Evolutionary conservation across 164 flowering plant species (phyloP).

Genomic region (Tetracentron sinense): DNA sequence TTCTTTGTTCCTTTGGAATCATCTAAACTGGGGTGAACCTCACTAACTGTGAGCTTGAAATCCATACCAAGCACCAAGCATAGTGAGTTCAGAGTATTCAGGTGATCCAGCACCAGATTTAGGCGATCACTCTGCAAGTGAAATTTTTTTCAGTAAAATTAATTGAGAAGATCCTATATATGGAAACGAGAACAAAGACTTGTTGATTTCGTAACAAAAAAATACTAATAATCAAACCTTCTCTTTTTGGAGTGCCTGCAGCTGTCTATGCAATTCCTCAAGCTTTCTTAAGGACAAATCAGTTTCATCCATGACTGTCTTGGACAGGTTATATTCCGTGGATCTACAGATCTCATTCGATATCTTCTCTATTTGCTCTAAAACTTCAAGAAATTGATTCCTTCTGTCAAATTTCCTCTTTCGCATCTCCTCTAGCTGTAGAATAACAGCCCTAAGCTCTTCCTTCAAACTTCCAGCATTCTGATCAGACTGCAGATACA

Average conservation of each 20-base stretch:
- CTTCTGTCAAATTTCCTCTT: conserved; percentile 70
- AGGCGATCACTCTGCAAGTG: conserved; percentile 52
- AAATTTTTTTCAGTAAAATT: conserved; percentile 5
- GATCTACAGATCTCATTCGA: conserved; percentile 47
- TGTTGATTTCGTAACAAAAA: too few species aligned
- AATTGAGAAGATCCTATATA: neutral
- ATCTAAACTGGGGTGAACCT: conserved; percentile 54
- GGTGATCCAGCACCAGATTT: conserved; percentile 49
- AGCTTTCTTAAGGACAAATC: conserved; percentile 79
- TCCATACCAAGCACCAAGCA: conserved; percentile 77
- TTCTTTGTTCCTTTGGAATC: conserved; percentile 39
- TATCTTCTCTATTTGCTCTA: conserved; percentile 52
- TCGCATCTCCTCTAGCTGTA: conserved; percentile 81
- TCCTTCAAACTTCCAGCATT: conserved; percentile 64
- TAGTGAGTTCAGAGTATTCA: conserved; percentile 42
- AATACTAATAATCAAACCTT: too few species aligned
- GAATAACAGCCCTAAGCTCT: conserved; percentile 61
- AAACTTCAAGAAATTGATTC: conserved; percentile 65
- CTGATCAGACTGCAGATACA: conserved; percentile 56
- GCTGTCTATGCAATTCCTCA: conserved; percentile 72
- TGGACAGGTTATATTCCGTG: conserved; percentile 20
- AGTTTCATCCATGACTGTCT: conserved; percentile 53
- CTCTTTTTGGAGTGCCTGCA: conserved; percentile 73
- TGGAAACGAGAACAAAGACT: neutral
- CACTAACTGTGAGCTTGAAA: conserved; percentile 41